Evolutionary conservation across 2,329 filamentous ascomycete species (phyloP), one percentile per base, ranked within the genome.

Genomic region (Aspergillus tamarii): DNA sequence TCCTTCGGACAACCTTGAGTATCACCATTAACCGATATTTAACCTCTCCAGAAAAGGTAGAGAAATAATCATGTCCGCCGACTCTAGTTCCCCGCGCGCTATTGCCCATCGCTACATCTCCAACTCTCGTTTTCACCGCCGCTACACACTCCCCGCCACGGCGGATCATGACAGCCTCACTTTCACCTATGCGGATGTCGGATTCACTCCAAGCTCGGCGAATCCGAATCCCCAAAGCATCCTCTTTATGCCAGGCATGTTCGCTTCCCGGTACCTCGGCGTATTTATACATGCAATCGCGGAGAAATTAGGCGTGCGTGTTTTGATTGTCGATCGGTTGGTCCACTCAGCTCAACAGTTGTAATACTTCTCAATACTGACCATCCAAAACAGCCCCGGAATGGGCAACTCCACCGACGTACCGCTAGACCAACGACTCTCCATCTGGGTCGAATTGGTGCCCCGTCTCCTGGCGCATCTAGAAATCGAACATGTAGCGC

Each of bases 331-430:
- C 19, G 72, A 74, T 52, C 67, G 72, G 21, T 60, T 41, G 16
- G 32, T 36, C 50, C 21, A 10, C 3, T 12, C 19, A 21, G 4
- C 16, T 8, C 19, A n/a, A n/a, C 9, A 23, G 4, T 19, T 19
- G 0, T 14, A 9, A 8, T 54, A 5, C 6, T n/a, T 14, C 10
- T 21, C 28, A 10, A 2, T 54, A 0, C 2, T 32, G 8, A 30
- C 4, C 2, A 14, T 21, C 46, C 32, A 58, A 28, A 12, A 21
- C 14, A 60, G 46, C 1, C 65, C 66, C 0, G 70, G 68, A 1
- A 71, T 72, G 64, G 82, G 83, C 23, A 78, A 74, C 41, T 82
- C 81, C 14, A 80, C 79, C 0, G 67, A 73, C 3, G 80, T 83
- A 0, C 64, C 72, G 0, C 64, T 82, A 7, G 55, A 71, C 11